Base-by-base conservation (phyloP, 1,284 basidiomycete species). In the Nidula niveotomentosa region DNA sequence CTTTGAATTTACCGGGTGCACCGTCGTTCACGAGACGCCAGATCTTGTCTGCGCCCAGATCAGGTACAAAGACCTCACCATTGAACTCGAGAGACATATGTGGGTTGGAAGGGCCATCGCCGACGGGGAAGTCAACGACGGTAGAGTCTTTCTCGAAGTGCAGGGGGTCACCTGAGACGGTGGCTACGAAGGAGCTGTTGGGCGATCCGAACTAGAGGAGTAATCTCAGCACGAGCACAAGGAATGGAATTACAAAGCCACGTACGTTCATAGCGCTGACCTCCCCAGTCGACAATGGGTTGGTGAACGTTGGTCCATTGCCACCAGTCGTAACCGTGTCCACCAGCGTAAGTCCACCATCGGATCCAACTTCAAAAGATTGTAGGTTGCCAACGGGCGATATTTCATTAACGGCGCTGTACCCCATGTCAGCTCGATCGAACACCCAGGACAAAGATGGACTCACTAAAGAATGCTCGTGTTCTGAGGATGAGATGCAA, bases 11-110 rank as follows among this genome's bases (percentile, higher is more conserved):
- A 1, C 80, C 79, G 1, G 75, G 69, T 4, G 69, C 66, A 0
- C 70, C 74, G 49, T 76, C 63, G 34, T 76, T 70, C 12, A 69
- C 74, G 0, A 86, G 72, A 34, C 85, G 70, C 85, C 84, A 86
- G 49, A 86, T 77, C 63, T 77, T 85, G 69, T 85, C 83, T 3
- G 70, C 77, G 33, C 83, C 84, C 82, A 85, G 69, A 63, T 85
- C 85, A 1, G 83, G 75, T 6, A 86, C 71, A 56, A 85, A 73
- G 6, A 85, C 66, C 59, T 85, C 83, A 3, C 62, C 67, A 8
- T 73, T 74, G 57, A 77, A 69, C 62, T 84, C 72, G 10, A 82
- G 67, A 2, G 77, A 75, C 81, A 84, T 84, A 64, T 85, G 85
- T 6, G 85, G 82, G 61, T 83, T 76, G 6, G 84, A 81, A 8